Percentiles rank a stretch among this genome's conserved stretches.
Conservation (phyloP, 345 rosid species). For the Stellera chamaejasme region DNA sequence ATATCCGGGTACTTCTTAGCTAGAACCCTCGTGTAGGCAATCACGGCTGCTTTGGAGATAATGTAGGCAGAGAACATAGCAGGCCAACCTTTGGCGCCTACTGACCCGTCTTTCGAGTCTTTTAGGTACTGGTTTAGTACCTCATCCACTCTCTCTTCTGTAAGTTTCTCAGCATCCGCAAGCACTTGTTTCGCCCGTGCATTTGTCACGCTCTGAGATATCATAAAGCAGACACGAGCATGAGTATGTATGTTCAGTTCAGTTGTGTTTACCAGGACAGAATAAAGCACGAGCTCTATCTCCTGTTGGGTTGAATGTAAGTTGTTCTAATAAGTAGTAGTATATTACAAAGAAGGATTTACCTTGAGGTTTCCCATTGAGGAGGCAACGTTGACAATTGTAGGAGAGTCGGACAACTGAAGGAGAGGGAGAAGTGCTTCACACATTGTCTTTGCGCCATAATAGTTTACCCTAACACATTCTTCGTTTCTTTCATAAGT, state of each 20-base stretch:
- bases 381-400: slow-evolving; percentile 26
- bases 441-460: slow-evolving; percentile 16
- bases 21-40: slow-evolving; percentile 28
- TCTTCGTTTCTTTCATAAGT: slow-evolving; percentile 10
- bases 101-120: not conserved
- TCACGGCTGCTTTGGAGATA: slow-evolving; percentile 23
- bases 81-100: slow-evolving; percentile 18
- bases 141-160: slow-evolving; percentile 7
- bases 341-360: not conserved
- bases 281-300: too few relatives aligned
- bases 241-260: not conserved
- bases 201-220: slow-evolving; percentile 14
- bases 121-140: not conserved
- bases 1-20: slow-evolving; percentile 17
- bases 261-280: too few relatives aligned
- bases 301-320: too few relatives aligned
- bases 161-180: slow-evolving; percentile 11
- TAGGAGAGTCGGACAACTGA: slow-evolving; percentile 6
- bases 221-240: too few relatives aligned
- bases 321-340: too few relatives aligned
- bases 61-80: slow-evolving; percentile 9
- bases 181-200: slow-evolving; percentile 9
- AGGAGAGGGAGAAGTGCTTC: slow-evolving; percentile 17
- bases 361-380: slow-evolving; percentile 3
- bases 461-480: slow-evolving; percentile 16